Conservation (phyloP, 116 monocot species). For the Phalaenopsis hybrid region DNA sequence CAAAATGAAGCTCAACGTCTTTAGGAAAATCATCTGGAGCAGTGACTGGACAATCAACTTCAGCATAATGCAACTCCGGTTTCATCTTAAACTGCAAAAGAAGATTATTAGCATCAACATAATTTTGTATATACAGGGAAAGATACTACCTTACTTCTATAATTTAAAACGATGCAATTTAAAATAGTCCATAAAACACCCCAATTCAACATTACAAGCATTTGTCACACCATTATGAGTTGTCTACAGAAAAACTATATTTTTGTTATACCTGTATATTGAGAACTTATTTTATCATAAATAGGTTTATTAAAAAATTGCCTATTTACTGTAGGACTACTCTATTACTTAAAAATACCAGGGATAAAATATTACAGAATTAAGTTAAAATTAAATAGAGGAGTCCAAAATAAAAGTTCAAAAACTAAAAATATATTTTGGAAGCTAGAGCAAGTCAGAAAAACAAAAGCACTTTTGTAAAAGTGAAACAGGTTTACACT, state of each 20-base stretch:
- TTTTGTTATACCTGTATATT: background rate
- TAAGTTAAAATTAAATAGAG: background rate
- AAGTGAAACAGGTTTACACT: background rate
- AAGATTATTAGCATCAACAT: slow-evolving; percentile 6
- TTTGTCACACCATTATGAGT: too few relatives aligned
- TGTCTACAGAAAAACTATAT: background rate
- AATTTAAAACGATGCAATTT: background rate
- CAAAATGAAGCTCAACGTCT: slow-evolving; percentile 90
- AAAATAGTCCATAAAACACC: background rate
- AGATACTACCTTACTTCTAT: background rate
- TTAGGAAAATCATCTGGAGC: slow-evolving; percentile 63
- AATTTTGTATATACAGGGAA: background rate
- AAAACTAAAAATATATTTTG: too few relatives aligned
- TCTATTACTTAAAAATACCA: background rate
- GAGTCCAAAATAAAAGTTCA: too few relatives aligned
- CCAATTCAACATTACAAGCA: background rate
- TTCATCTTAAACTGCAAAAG: slow-evolving; percentile 92
- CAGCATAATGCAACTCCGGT: slow-evolving; percentile 82
- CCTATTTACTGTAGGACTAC: background rate
- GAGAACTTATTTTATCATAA: background rate
- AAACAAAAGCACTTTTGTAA: background rate
- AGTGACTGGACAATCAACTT: slow-evolving; percentile 73
- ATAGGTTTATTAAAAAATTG: background rate
- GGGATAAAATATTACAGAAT: background rate
- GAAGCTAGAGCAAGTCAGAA: too few relatives aligned